These are phyloP conservation scores for Neopestalotiopsis sp. DNA, from an alignment of 2,329 filamentous ascomycete genomes.

Conservation along the genomic window DNA sequence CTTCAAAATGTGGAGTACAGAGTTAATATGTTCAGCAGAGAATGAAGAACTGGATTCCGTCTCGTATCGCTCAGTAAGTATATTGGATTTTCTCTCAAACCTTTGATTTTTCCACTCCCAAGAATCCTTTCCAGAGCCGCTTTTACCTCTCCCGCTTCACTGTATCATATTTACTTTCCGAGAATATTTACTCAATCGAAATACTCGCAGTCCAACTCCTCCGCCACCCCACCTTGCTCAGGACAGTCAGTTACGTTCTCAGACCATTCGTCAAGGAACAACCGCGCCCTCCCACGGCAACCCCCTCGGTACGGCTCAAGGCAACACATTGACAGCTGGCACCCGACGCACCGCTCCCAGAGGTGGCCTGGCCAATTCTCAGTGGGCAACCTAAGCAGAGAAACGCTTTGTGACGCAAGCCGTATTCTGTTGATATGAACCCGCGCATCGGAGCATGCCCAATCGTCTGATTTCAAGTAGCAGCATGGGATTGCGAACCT, in stretches of 20 bases:
- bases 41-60: neutral
- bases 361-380: too few relatives aligned
- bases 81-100: neutral
- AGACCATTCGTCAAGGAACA: neutral
- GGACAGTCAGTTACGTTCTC: neutral
- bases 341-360: too few relatives aligned
- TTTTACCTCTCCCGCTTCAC: neutral
- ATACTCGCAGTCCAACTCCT: neutral
- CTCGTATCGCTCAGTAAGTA: neutral
- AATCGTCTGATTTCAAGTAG: too few relatives aligned
- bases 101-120: neutral
- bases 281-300: neutral
- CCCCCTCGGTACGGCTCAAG: neutral
- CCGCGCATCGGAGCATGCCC: too few relatives aligned
- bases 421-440: too few relatives aligned
- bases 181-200: neutral
- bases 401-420: too few relatives aligned
- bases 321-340: too few relatives aligned
- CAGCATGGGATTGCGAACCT: too few relatives aligned
- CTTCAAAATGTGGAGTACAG: neutral
- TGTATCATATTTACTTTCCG: too few relatives aligned
- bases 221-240: neutral
- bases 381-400: too few relatives aligned
- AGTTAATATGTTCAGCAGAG: neutral
- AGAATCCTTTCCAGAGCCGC: too few relatives aligned